Base-by-base conservation (phyloP, 2,329 filamentous ascomycete genomes). In the Fusarium sp. region DNA sequence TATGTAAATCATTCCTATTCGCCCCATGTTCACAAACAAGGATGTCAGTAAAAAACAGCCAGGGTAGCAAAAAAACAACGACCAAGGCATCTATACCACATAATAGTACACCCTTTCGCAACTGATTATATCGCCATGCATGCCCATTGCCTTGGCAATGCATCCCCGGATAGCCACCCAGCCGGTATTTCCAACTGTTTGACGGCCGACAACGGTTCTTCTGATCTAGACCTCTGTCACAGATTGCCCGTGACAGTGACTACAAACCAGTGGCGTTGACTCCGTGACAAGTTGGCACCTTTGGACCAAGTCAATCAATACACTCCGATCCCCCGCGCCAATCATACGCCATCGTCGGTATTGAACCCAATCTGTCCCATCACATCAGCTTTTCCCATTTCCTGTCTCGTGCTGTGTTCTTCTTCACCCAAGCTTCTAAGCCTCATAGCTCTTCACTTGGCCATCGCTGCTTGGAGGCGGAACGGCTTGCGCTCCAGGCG, bases 391-490 rank as follows among this genome's bases (percentile, higher is more conserved):
- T 56, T 70, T 67, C 62, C 40, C 24, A 62, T 38, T 9, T 47
- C 14, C 54, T 42, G 22, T 35, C 40, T 50, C 58, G 42, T 57
- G 29, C 45, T 64, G 57, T 31, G 47, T 24, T 22, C n/a, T 31
- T 29, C 57, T 59, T 16, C 40, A 14, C 54, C 18, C 34, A 47
- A 14, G 29, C 66, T 38, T 24, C 79, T 83, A 90, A 64, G 87
- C 86, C 78, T 91, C 89, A 71, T 87, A 89, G 76, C 84, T 89
- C 82, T 91, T 92, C 72, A 89, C 83, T 64, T 86, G 85, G 6
- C 88, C 87, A 65, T 87, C 85, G 31, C 83, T 86, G 78, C 89
- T 89, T 63, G 89, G 83, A 16, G 89, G 89, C 75, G 89, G 88
- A 62, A 90, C 84, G 10, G 82, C 83, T 57, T 83, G 83, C 2